Conservation (phyloP, 228 moss, liverwort and hornwort species). For the Sphagnum fallax region DNA sequence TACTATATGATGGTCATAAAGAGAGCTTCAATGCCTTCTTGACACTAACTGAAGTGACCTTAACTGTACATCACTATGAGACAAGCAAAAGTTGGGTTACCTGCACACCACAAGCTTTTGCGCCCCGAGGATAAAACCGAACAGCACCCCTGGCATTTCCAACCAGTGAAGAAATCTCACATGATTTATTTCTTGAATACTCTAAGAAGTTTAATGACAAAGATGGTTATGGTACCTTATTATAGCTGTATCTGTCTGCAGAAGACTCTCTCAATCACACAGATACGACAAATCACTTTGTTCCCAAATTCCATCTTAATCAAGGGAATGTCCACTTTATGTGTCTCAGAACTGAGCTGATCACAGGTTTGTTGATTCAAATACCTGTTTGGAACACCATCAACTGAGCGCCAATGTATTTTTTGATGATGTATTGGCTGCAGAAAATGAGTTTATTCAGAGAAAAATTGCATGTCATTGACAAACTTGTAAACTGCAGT, state of each 20-base stretch:
- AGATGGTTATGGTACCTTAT: no score
- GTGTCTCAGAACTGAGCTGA: no score
- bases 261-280: no score
- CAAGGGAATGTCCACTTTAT: no score
- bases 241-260: no score
- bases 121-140: slow-evolving; percentile 82
- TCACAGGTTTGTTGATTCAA: background rate
- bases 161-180: no score
- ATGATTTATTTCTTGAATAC: no score
- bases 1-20: background rate
- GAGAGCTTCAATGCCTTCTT: background rate
- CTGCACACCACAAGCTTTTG: slow-evolving; percentile 72
- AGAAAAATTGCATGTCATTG: background rate
- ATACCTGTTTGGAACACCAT: slow-evolving; percentile 88
- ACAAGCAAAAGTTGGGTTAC: slow-evolving; percentile 15
- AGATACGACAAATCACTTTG: no score
- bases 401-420: slow-evolving; percentile 98
- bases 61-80: background rate
- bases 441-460: background rate
- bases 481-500: background rate
- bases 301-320: no score
- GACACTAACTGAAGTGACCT: background rate
- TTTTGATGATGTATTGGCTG: slow-evolving; percentile 92
- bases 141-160: slow-evolving; percentile 62
- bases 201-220: no score